Percentiles rank a stretch among this genome's conserved stretches.
phyloP scores from a whole-genome alignment of 2,329 filamentous ascomycete genomes.

The Epichloe brachyelytri region DNA sequence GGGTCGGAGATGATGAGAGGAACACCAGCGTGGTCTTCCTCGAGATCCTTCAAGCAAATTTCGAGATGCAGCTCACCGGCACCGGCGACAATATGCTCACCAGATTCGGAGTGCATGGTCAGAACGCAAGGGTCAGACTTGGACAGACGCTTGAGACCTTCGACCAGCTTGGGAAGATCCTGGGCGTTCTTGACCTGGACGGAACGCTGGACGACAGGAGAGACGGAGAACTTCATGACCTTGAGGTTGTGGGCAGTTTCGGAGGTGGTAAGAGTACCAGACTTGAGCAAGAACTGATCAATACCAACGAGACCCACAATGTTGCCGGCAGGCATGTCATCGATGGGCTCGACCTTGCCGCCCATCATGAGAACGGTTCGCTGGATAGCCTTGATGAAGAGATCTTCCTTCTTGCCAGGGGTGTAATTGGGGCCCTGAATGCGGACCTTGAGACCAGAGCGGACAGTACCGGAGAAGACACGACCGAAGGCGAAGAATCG shows the following conservation, averaged over 20 bases:
- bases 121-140: slow-evolving; percentile 99
- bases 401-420: slow-evolving; percentile 96
- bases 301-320: slow-evolving; percentile 99
- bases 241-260: slow-evolving; percentile 99
- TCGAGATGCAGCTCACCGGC: slow-evolving; percentile 98
- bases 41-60: slow-evolving; percentile 99
- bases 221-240: slow-evolving; percentile 99
- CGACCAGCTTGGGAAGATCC: slow-evolving; percentile 98
- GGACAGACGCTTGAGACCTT: slow-evolving; percentile 99
- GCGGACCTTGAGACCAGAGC: slow-evolving; percentile 97
- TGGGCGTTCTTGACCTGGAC: slow-evolving; percentile 99
- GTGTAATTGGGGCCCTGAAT: slow-evolving; percentile 99
- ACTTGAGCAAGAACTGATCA: slow-evolving; percentile 99
- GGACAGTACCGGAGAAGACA: slow-evolving; percentile 98
- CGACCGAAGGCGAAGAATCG: slow-evolving; percentile 99
- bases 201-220: slow-evolving; percentile 94
- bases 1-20: slow-evolving; percentile 96
- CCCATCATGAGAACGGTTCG: slow-evolving; percentile 99
- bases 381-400: slow-evolving; percentile 99
- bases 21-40: slow-evolving; percentile 98
- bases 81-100: slow-evolving; percentile 98
- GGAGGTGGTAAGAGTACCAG: slow-evolving; percentile 93
- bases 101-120: slow-evolving; percentile 76
- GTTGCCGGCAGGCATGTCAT: slow-evolving; percentile 98
- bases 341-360: slow-evolving; percentile 96